Evolutionary conservation across 78 protist species (phyloP), one percentile per base, ranked within the genome.

Genomic region (Dictyostelium brefeldianum): DNA sequence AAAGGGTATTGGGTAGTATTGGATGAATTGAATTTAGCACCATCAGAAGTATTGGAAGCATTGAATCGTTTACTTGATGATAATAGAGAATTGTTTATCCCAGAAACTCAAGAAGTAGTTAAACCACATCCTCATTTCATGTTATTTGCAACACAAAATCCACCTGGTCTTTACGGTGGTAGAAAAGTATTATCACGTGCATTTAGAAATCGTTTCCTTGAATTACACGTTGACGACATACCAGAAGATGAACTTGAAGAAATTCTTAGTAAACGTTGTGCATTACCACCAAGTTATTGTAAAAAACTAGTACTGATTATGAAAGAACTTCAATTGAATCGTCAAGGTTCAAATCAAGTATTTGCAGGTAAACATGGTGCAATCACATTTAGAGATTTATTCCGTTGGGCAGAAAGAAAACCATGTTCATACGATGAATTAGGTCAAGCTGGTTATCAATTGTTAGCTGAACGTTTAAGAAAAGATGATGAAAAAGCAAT

Each of bases 81-180:
- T 92, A 99, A 99, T 87, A 90, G 99, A 36, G 99, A 99, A 80
- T 96, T 99, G 14, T 96, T 87, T 81, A 95, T 99, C 48, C 98
- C 99, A 25, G 99, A 99, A 82, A 99, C 99, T 36, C 98, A 96
- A 82, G 98, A 98, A 57, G 46, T 80, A 41, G 80, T 99, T 15
- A 43, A 54, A 31, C 99, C 99, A n/a, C 99, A 99, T 91, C 98
- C 99, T 20, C 64, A 92, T 89, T 99, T 99, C 91, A 62, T 87
- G 97, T 96, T 99, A 50, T 99, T 99, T 64, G 99, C 99, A 3
- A 99, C 99, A 6, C 99, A 99, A 91, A 99, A 99, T 95, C 99
- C 99, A 5, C 97, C 99, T 3, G 99, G 99, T 3, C 70, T 95
- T 25, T 99, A 99, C 95, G 99, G 99, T 20, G 99, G 99, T 15